Base-by-base conservation (phyloP, 2,329 filamentous ascomycete species). In the Raffaelea ambrosiae region DNA sequence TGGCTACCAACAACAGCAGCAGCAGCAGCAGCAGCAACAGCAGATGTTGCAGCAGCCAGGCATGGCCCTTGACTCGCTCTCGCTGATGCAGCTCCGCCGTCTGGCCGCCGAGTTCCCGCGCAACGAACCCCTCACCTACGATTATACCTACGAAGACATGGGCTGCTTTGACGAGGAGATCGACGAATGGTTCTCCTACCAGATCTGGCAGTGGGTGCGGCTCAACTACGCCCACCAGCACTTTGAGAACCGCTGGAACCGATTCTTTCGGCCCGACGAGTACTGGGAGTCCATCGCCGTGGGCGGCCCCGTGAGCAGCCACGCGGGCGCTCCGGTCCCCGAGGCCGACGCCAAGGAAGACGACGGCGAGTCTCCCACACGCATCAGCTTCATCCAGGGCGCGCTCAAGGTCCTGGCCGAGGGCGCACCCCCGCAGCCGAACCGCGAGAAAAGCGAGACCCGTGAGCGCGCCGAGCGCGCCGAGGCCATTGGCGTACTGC, bases 171-270 rank as follows among this genome's bases (percentile, higher is more conserved):
- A 86, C 18, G 88, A 93, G 54, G 93, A 98, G 70, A 74, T 98
- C 43, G 88, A 97, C 62, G 93, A 98, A 68, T 98, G 93, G 93
- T 98, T 98, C 66, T 82, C 84, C 46, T 96, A 97, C 66, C 85
- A 86, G 57, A 83, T 88, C 53, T 86, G 86, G 65, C 90, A 97
- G 62, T 86, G 87, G 67, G 76, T 84, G 42, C 83, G 90, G 58
- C 72, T 96, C 43, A 77, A 86, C 46, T 79, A 83, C 46, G 83
- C 86, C 19, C 86, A 87, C 59, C 74, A 80, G 35, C 81, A 83
- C 2, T 97, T 95, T 60, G 79, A 89, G 54, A 78, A 80, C 61
- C 78, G 83, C 59, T 95, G 87, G 87, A 67, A 76, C 56, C 70
- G 74, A 20, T 74, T 78, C 51, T 67, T 48, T 44, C 60, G 54